phyloP scores from a whole-genome alignment of 179 eudicot species.

The Beta corolliflora region DNA sequence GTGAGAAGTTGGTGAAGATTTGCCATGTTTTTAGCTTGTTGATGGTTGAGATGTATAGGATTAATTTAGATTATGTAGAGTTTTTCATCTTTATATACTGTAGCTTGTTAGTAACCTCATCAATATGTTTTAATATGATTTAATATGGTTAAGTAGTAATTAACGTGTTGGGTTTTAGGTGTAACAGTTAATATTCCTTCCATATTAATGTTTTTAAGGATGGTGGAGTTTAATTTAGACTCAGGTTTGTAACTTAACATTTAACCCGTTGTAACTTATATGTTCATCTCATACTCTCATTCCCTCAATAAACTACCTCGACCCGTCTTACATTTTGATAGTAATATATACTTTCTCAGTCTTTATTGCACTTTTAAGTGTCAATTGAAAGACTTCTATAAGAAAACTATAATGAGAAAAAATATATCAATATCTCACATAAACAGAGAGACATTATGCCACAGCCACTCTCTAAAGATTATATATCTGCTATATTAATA shows the following conservation, averaged over 20 bases:
- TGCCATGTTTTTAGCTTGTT: constrained; percentile 1
- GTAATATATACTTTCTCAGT: too few species aligned
- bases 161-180: background rate
- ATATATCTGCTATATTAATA: too few species aligned
- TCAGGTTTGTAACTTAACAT: background rate
- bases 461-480: too few species aligned
- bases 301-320: too few species aligned
- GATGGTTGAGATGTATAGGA: background rate
- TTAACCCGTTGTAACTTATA: too few species aligned
- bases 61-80: background rate
- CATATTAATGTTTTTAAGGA: background rate
- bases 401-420: too few species aligned
- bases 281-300: too few species aligned
- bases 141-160: background rate
- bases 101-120: background rate
- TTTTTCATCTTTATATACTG: background rate
- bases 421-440: too few species aligned
- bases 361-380: too few species aligned
- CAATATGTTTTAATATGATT: background rate
- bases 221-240: background rate
- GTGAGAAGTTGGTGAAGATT: background rate
- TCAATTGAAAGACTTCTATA: too few species aligned
- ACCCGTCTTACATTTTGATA: too few species aligned
- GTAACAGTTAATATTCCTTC: background rate
- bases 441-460: too few species aligned